phyloP scores from a whole-genome alignment of 257 asterid genomes.

The Plectranthus barbatus region DNA sequence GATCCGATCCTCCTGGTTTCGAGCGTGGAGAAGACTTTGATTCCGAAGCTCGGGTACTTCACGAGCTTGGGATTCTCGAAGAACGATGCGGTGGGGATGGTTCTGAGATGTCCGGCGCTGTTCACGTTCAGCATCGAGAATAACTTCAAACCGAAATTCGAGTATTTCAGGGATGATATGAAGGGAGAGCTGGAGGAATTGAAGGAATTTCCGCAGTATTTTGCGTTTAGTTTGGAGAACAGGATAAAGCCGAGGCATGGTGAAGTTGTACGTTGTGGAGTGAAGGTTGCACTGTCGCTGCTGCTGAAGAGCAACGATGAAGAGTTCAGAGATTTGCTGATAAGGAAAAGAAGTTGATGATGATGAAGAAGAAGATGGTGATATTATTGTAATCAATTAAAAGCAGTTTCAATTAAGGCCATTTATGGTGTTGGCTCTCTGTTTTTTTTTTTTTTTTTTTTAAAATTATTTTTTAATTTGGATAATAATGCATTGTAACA shows the following conservation, averaged over 20 bases:
- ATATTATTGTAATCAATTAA: too few relatives aligned
- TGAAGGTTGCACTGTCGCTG: constrained; percentile 44
- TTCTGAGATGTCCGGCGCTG: constrained; percentile 68
- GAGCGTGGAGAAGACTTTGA: constrained; percentile 72
- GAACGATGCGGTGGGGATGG: constrained; percentile 58
- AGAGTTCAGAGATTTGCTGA: constrained; percentile 47
- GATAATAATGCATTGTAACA: too few relatives aligned
- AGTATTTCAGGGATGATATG: constrained; percentile 54
- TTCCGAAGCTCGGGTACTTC: constrained; percentile 58
- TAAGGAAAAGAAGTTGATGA: constrained; percentile 21
- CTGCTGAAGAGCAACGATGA: constrained; percentile 68
- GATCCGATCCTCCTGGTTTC: constrained; percentile 75
- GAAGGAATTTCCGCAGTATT: constrained; percentile 76
- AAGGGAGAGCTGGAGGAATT: constrained; percentile 49
- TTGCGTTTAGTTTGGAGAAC: constrained; percentile 77
- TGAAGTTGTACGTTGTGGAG: constrained; percentile 43
- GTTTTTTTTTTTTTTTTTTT: too few relatives aligned
- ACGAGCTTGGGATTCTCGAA: constrained; percentile 49
- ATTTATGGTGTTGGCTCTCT: too few relatives aligned
- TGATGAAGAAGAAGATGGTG: too few relatives aligned
- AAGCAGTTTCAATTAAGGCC: too few relatives aligned
- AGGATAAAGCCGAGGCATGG: constrained; percentile 62
- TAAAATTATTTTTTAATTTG: too few relatives aligned
- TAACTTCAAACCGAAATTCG: constrained; percentile 74
- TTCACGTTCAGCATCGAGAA: constrained; percentile 77